phyloP scores from a whole-genome alignment of 2,329 filamentous ascomycete genomes.

The Penicillium sp. region DNA sequence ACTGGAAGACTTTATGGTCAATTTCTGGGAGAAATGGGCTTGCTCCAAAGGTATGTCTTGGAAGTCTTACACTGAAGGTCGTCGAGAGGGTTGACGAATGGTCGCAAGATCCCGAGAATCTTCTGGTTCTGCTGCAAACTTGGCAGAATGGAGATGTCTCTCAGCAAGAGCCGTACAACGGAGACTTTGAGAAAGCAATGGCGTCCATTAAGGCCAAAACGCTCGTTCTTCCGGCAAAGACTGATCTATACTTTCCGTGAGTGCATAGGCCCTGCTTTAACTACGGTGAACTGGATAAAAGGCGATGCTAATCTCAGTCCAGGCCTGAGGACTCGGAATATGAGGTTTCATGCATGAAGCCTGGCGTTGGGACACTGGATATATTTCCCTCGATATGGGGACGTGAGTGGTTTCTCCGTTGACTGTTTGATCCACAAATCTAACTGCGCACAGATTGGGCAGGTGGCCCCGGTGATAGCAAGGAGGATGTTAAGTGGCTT shows the following conservation, averaged over 20 bases:
- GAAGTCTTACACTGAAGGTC: neutral
- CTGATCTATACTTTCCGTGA: conserved; percentile 77
- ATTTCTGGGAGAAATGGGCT: conserved; percentile 77
- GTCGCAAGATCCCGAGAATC: conserved; percentile 66
- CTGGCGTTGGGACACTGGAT: conserved; percentile 57
- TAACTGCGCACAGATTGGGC: conserved; percentile 53
- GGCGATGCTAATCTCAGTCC: neutral
- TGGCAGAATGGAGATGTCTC: conserved; percentile 77
- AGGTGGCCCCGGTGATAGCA: conserved; percentile 69
- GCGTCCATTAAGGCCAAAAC: conserved; percentile 70
- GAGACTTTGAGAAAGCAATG: conserved; percentile 67
- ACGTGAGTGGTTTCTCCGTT: conserved; percentile 44
- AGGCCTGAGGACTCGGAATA: conserved; percentile 75
- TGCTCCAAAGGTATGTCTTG: conserved; percentile 58
- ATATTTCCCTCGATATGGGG: conserved; percentile 66
- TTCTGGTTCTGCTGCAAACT: conserved; percentile 73
- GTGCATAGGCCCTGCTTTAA: conserved; percentile 21
- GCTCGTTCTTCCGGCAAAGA: conserved; percentile 69
- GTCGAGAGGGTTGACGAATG: neutral
- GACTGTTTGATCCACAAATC: neutral
- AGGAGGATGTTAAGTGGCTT: conserved; percentile 71
- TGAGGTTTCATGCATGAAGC: conserved; percentile 66
- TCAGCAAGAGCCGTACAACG: conserved; percentile 67
- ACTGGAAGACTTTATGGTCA: conserved; percentile 72
- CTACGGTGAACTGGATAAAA: neutral